Evolutionary conservation across 73 alveolate species (phyloP).

Genomic region (Urostyla sp.): DNA sequence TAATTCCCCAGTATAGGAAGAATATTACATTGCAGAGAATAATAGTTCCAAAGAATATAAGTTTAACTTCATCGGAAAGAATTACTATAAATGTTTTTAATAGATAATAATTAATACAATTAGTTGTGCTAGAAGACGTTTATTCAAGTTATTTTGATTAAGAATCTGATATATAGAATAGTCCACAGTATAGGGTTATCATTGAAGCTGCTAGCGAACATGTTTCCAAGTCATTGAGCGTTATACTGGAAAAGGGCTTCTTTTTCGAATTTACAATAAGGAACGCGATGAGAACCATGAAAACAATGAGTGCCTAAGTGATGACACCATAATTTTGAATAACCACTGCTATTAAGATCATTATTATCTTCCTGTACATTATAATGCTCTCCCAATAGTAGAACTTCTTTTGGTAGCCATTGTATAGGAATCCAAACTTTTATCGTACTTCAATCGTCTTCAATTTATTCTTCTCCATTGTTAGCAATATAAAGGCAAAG

Average conservation of each 20-base stretch:
- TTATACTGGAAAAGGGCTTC: slow-evolving; percentile 32
- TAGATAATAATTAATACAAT: no score
- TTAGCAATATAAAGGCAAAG: slow-evolving; percentile 13
- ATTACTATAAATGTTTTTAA: background rate
- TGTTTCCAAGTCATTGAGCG: slow-evolving; percentile 62
- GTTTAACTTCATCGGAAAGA: background rate
- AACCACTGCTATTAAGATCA: slow-evolving; percentile 57
- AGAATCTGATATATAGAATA: slow-evolving; percentile 58
- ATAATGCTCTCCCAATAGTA: slow-evolving; percentile 72
- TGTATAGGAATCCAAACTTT: slow-evolving; percentile 72
- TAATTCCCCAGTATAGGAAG: slow-evolving; percentile 2
- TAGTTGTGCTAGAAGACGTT: no score
- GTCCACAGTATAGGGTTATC: slow-evolving; percentile 64
- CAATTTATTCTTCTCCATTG: slow-evolving; percentile 3
- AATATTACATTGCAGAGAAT: background rate
- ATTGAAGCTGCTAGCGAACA: slow-evolving; percentile 36
- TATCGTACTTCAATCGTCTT: slow-evolving; percentile 10
- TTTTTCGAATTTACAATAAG: slow-evolving; percentile 26
- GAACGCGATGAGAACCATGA: slow-evolving; percentile 34
- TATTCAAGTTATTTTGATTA: background rate
- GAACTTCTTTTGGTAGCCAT: slow-evolving; percentile 59
- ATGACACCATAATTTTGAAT: slow-evolving; percentile 11
- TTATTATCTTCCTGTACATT: slow-evolving; percentile 36
- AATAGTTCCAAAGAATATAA: background rate
- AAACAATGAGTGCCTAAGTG: slow-evolving; percentile 59